Conservation (phyloP, 2,329 filamentous ascomycete genomes). For the Didymella arachidicola region DNA sequence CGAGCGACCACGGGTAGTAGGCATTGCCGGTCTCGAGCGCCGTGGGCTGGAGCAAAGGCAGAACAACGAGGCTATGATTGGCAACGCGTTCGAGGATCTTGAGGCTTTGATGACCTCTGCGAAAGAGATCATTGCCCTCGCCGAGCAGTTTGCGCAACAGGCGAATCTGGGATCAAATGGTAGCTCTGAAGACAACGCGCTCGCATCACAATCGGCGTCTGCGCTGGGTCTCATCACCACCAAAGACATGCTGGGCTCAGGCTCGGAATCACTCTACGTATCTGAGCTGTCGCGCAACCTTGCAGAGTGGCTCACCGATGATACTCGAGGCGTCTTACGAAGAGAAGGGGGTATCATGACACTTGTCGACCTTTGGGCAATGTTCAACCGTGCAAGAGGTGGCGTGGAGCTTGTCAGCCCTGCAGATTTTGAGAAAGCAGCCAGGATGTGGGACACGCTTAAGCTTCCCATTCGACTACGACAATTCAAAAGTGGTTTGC, state of each 20-base stretch:
- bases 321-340: slow-evolving; percentile 46
- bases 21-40: slow-evolving; percentile 91
- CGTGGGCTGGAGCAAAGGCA: slow-evolving; percentile 83
- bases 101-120: slow-evolving; percentile 97
- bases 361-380: slow-evolving; percentile 54
- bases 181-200: slow-evolving; percentile 73
- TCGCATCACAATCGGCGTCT: slow-evolving; percentile 81
- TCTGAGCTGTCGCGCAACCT: slow-evolving; percentile 61
- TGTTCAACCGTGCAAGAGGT: slow-evolving; percentile 91
- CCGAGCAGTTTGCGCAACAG: slow-evolving; percentile 83
- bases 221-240: slow-evolving; percentile 91
- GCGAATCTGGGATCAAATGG: slow-evolving; percentile 62
- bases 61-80: slow-evolving; percentile 93
- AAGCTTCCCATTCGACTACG: slow-evolving; percentile 85
- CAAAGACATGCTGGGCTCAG: slow-evolving; percentile 87
- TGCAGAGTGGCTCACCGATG: slow-evolving; percentile 51
- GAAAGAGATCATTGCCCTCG: slow-evolving; percentile 92
- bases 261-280: slow-evolving; percentile 83
- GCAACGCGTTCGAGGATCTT: slow-evolving; percentile 92
- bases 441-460: slow-evolving; percentile 84
- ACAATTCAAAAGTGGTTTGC: slow-evolving; percentile 90
- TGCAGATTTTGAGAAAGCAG: slow-evolving; percentile 88
- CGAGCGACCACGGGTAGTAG: slow-evolving; percentile 68
- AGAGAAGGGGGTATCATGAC: slow-evolving; percentile 52
- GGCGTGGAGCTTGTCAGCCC: slow-evolving; percentile 95